Base-by-base conservation (phyloP, 1,139 yeast species). In the Taphrina confusa region DNA sequence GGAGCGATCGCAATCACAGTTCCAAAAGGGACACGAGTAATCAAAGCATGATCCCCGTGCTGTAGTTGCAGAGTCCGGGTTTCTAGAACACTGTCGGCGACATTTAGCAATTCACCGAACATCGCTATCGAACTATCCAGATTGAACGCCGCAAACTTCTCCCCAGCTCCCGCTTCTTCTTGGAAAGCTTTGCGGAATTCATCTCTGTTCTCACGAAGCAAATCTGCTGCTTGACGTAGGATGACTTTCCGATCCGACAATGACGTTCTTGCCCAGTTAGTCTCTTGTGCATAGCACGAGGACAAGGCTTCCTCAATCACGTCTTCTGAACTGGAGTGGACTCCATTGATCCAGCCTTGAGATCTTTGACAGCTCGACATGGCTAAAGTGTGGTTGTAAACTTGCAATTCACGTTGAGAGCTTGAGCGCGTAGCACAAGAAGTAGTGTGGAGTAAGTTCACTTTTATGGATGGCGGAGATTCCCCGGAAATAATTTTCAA, bases 1-100 rank as follows among this genome's bases (percentile, higher is more conserved):
- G 82, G 79, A 2, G 80, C 73, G 4, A 79, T 74, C 2, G 81
- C 72, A 39, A 78, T 68, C 1, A 78, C 79, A 0, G 80, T 76
- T 1, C 82, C 82, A 34, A 78, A 66, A 0, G 82, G 81, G 40
- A 73, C 74, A 37, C 71, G 71, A n/a, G 72, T 62, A 0, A 72
- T 69, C 22, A 76, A 56, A 0, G 66, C 65, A 12, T 62, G 30
- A 4, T 36, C 33, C 4, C 36, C 31, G 18, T 54, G 42, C 6
- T n/a, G 18, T 25, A 37, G 4, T n/a, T 37, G 25, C 42, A 37
- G 42, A 61, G 57, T 6, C 22, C 42, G 33, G 27, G 18, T 30
- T 16, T 55, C 65, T 33, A 31, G 23, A 69, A 64, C 34, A 62
- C 65, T 42, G 25, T 66, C 47, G 31, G 57, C 30, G 27, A 34